Evolutionary conservation across 1,284 basidiomycete genomes (phyloP), one percentile per base, ranked within the genome.

Genomic region (Coniferiporia sulphurascens): DNA sequence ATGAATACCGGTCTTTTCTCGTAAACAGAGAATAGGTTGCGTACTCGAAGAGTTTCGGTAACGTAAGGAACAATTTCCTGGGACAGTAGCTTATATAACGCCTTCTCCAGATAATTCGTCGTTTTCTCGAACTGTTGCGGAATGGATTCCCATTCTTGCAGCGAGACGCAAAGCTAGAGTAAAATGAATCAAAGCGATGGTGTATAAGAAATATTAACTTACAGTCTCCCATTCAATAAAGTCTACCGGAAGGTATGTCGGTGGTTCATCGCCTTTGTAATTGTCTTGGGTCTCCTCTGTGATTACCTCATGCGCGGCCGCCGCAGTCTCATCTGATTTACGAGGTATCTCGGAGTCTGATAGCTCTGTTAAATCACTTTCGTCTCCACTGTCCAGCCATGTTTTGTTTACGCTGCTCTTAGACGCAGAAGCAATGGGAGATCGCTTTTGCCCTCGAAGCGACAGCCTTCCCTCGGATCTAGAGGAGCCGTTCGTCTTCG

Each of bases 181-280:
- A 55, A 41, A 38, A 21, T 17, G n/a, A 10, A 46, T 48, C 19
- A 21, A 36, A 62, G 27, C 27, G 27, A 27, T 27, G 5, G 27
- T 5, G 27, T 3, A 27, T 27, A 27, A 5, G n/a, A n/a, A 27
- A 27, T 27, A 27, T 27, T 5, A 5, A 78, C 85, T 64, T 61
- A 91, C 90, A 66, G 87, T 87, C 73, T 93, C 89, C 91, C 91
- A 93, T 69, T 91, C 89, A 57, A 91, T 73, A 66, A 92, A 88
- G 62, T 80, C 80, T 3, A 74, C 75, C 1, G 79, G 80, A 38
- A 71, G 61, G 41, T 38, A 52, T 2, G 19, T 35, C 15, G n/a
- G 7, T 4, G 36, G 21, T 17, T 59, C 60, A 22, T 66, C 65
- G 35, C 64, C 62, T 17, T 68, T 66, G 27, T 69, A 69, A 35